Percentiles rank a stretch among this genome's conserved stretches.
Conservation (phyloP, 2,329 filamentous ascomycete species). For the Leptoxyphium fumago region DNA sequence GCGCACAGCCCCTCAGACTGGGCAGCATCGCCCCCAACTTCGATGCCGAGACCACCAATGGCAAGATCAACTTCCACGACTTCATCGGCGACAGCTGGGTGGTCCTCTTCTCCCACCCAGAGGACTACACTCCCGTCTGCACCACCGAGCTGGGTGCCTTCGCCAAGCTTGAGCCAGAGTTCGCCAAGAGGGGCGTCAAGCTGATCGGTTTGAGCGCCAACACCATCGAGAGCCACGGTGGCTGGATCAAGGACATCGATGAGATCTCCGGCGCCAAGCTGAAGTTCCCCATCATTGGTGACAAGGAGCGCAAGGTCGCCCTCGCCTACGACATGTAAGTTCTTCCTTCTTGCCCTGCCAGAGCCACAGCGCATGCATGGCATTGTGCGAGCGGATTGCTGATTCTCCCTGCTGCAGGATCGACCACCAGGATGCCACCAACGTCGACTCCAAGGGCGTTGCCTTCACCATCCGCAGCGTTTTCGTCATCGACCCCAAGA, state of each 20-base stretch:
- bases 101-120: conserved; percentile 57
- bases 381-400: not conserved
- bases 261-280: conserved; percentile 35
- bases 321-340: conserved; percentile 37
- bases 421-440: conserved; percentile 42
- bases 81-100: conserved; percentile 58
- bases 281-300: conserved; percentile 38
- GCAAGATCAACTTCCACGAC: conserved; percentile 55
- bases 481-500: conserved; percentile 51
- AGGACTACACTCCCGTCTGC: conserved; percentile 45
- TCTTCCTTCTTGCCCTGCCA: not conserved
- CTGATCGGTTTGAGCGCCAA: conserved; percentile 43
- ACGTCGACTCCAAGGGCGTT: conserved; percentile 40
- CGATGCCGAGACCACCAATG: conserved; percentile 50
- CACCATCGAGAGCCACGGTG: conserved; percentile 35
- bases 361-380: not conserved
- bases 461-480: conserved; percentile 52
- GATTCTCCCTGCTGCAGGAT: conserved; percentile 21
- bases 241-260: conserved; percentile 40
- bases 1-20: conserved; percentile 40
- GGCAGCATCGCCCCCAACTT: conserved; percentile 55
- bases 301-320: conserved; percentile 38
- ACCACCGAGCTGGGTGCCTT: conserved; percentile 50
- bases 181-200: conserved; percentile 47
- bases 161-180: conserved; percentile 49